These are phyloP conservation scores for Fusarium sp. DNA, from an alignment of 2,329 filamentous ascomycete genomes.

Conservation along the genomic window DNA sequence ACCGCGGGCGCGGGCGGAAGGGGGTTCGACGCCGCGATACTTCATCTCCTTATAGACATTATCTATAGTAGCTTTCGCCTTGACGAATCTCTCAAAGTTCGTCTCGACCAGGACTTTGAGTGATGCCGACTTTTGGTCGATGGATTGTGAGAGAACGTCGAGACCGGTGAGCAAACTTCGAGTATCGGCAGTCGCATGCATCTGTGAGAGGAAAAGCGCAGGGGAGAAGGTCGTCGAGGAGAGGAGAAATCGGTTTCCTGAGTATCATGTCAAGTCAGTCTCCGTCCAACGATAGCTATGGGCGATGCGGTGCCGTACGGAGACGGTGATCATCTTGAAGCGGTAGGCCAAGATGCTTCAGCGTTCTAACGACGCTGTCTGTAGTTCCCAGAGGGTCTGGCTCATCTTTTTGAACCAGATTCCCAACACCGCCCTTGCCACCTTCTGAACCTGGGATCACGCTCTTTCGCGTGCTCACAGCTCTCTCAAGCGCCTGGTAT, in stretches of 20 bases:
- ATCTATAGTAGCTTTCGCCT: conserved; percentile 97
- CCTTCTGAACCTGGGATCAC: conserved; percentile 76
- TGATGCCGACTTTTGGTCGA: conserved; percentile 97
- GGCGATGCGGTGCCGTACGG: conserved; percentile 63
- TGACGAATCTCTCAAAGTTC: conserved; percentile 98
- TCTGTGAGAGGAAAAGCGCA: conserved; percentile 89
- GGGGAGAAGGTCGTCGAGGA: conserved; percentile 97
- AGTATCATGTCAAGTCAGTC: conserved; percentile 31
- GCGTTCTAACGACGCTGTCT: conserved; percentile 84
- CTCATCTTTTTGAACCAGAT: conserved; percentile 89
- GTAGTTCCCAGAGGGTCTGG: conserved; percentile 90
- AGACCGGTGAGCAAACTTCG: conserved; percentile 83
- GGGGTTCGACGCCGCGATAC: conserved; percentile 71
- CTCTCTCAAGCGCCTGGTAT: conserved; percentile 86
- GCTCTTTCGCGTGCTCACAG: conserved; percentile 75
- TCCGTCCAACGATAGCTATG: not conserved
- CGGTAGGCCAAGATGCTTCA: conserved; percentile 81
- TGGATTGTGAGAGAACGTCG: conserved; percentile 87
- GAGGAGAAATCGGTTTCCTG: conserved; percentile 91
- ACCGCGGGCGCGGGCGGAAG: conserved; percentile 54
- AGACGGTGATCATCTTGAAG: conserved; percentile 86
- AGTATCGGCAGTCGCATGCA: conserved; percentile 88
- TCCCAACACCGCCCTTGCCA: conserved; percentile 75
- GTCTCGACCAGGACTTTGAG: conserved; percentile 96
- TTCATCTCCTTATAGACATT: conserved; percentile 99